phyloP scores from a whole-genome alignment of 768 basidiomycete species.

The Dendrothele bispora region DNA sequence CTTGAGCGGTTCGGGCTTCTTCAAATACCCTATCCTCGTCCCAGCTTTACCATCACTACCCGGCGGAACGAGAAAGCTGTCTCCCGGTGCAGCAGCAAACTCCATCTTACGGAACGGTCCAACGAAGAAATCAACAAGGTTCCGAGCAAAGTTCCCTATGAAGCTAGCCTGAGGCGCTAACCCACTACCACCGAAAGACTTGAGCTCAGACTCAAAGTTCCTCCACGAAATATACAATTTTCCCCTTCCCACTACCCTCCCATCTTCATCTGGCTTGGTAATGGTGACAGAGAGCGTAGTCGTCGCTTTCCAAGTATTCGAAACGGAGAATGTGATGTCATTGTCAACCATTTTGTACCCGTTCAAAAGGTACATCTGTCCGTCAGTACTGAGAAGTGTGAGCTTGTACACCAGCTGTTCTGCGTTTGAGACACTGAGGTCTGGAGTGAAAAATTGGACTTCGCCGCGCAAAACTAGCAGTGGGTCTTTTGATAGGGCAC shows the following conservation, averaged over 20 bases:
- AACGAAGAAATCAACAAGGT: constrained; percentile 6
- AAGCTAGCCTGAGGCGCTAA: neutral
- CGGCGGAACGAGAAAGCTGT: neutral
- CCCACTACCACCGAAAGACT: constrained; percentile 6
- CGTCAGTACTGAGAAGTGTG: constrained; percentile 11
- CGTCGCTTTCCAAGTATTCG: constrained; percentile 13
- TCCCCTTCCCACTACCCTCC: constrained; percentile 11
- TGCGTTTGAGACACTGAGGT: constrained; percentile 10
- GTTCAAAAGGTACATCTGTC: constrained; percentile 11
- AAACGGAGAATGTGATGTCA: constrained; percentile 7
- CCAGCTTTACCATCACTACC: neutral
- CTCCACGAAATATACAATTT: constrained; percentile 8
- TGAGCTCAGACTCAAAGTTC: constrained; percentile 12
- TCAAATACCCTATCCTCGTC: constrained; percentile 8
- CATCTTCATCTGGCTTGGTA: constrained; percentile 2
- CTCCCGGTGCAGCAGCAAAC: constrained; percentile 5
- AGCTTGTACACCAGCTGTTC: constrained; percentile 13
- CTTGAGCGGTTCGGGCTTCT: constrained; percentile 5
- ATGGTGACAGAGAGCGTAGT: constrained; percentile 16
- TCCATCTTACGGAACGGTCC: constrained; percentile 7
- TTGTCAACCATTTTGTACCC: constrained; percentile 15
- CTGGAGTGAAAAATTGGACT: constrained; percentile 14
- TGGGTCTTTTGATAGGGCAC: constrained; percentile 12
- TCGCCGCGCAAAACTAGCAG: constrained; percentile 12
- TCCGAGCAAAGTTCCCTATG: constrained; percentile 8